These are phyloP conservation scores for Kodamaea fungicola DNA, from an alignment of 1,139 yeast genomes.

Conservation along the genomic window DNA sequence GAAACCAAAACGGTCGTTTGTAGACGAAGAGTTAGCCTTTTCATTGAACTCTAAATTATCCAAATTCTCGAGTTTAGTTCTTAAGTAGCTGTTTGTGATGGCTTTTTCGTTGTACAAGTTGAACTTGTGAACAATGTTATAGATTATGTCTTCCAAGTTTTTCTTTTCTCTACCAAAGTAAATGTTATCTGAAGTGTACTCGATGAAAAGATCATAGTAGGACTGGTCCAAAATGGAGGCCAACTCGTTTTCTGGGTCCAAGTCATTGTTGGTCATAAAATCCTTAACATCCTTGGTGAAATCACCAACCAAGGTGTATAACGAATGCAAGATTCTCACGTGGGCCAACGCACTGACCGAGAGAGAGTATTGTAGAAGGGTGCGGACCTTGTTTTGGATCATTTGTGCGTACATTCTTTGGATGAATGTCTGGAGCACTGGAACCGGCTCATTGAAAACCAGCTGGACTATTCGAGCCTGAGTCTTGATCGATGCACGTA, in stretches of 20 bases:
- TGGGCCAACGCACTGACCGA: constrained; percentile 69
- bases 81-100: constrained; percentile 43
- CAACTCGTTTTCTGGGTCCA: constrained; percentile 44
- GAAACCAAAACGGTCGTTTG: constrained; percentile 28
- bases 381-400: constrained; percentile 64
- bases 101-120: constrained; percentile 52
- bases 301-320: constrained; percentile 58
- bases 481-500: constrained; percentile 49
- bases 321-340: constrained; percentile 68
- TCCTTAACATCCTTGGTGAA: constrained; percentile 67
- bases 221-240: constrained; percentile 66
- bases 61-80: constrained; percentile 38
- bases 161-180: constrained; percentile 75
- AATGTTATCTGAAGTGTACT: constrained; percentile 62
- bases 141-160: constrained; percentile 61
- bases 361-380: constrained; percentile 61
- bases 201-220: constrained; percentile 67
- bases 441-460: constrained; percentile 65
- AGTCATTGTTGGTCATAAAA: constrained; percentile 45
- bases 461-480: constrained; percentile 73
- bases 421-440: constrained; percentile 66
- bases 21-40: constrained; percentile 11
- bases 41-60: constrained; percentile 27
- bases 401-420: constrained; percentile 79
- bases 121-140: constrained; percentile 46